Evolutionary conservation across 2,329 filamentous ascomycete genomes (phyloP).

Genomic region (Penicillium sp.): DNA sequence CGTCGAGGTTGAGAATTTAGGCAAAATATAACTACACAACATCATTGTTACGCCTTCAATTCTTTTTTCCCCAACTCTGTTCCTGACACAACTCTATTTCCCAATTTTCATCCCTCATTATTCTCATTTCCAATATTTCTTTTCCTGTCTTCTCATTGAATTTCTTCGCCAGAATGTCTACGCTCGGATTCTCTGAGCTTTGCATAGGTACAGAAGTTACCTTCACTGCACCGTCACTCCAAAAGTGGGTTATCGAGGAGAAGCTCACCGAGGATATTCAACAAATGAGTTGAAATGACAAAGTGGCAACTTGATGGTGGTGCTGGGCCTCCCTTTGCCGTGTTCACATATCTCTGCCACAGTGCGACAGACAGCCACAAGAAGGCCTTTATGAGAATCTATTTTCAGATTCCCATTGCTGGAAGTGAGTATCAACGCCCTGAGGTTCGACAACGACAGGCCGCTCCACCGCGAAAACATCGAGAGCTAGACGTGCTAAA

Average conservation of each 20-base stretch:
- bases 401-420: neutral
- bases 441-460: neutral
- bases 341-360: neutral
- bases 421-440: neutral
- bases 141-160: no score
- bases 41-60: neutral
- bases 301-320: neutral
- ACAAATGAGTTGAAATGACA: neutral
- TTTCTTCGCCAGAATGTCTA: neutral
- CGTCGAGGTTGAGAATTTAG: no score
- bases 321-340: neutral
- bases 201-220: neutral
- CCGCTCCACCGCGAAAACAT: neutral
- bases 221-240: neutral
- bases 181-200: neutral
- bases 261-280: neutral
- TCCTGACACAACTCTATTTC: neutral
- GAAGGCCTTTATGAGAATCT: neutral
- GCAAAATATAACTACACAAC: no score
- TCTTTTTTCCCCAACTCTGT: neutral
- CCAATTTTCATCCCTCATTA: neutral
- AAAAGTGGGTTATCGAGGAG: neutral
- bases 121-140: neutral
- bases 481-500: neutral
- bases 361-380: neutral